phyloP scores from a whole-genome alignment of 2,329 filamentous ascomycete species.

The Teratosphaeria nubilosa region DNA sequence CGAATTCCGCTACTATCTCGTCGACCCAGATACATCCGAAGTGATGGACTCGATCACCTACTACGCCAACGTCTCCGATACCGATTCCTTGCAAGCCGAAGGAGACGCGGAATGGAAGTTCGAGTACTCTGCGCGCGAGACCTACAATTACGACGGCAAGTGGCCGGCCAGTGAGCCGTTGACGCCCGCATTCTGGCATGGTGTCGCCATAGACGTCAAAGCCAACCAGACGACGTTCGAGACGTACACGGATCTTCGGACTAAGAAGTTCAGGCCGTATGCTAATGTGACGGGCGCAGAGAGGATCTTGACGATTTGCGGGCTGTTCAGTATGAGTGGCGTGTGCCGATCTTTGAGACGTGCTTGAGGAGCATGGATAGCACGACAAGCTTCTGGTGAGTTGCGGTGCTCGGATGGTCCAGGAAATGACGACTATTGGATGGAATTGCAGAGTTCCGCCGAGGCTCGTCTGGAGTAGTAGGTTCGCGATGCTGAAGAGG shows the following conservation, averaged over 20 bases:
- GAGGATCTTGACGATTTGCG: background rate
- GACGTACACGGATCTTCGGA: conserved; percentile 24
- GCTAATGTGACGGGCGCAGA: background rate
- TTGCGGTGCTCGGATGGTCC: background rate
- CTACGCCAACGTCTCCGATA: conserved; percentile 38
- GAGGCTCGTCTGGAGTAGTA: too few relatives aligned
- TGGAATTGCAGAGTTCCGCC: too few relatives aligned
- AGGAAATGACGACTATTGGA: background rate
- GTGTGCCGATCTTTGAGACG: background rate
- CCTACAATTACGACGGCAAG: conserved; percentile 38
- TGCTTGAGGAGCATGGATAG: background rate
- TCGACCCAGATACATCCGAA: conserved; percentile 48
- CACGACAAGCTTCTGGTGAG: background rate
- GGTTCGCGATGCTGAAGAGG: too few relatives aligned
- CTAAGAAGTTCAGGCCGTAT: background rate
- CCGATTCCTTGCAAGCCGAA: conserved; percentile 10
- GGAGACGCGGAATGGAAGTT: conserved; percentile 40
- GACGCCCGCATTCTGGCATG: conserved; percentile 51
- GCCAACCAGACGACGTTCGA: conserved; percentile 35
- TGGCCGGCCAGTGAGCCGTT: conserved; percentile 24
- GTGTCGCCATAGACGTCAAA: conserved; percentile 43
- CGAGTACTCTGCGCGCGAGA: conserved; percentile 47
- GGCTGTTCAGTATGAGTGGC: background rate
- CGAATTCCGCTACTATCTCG: conserved; percentile 48
- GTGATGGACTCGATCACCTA: conserved; percentile 47